These are phyloP conservation scores for Darksidea phi DNA, from an alignment of 495 filamentous ascomycete species.

Conservation along the genomic window DNA sequence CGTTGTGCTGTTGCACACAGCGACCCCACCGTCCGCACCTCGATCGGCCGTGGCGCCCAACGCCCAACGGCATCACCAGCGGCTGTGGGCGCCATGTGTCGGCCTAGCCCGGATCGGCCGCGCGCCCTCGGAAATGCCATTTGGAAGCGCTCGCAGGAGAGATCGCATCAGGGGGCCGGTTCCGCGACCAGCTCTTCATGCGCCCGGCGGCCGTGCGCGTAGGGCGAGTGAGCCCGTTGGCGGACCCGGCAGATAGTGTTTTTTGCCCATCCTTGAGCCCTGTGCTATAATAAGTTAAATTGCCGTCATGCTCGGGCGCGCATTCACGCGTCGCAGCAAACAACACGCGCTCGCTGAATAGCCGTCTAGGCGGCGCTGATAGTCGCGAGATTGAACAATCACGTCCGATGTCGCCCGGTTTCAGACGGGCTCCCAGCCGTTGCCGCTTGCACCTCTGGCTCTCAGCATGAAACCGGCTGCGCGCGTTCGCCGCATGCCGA, in stretches of 20 bases:
- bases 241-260: slow-evolving; percentile 27
- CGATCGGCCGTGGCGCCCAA: slow-evolving; percentile 14
- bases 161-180: slow-evolving; percentile 12
- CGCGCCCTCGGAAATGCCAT: slow-evolving; percentile 11
- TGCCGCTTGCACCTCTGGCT: slow-evolving; percentile 7
- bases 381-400: neutral
- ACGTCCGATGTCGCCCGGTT: neutral
- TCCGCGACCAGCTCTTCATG: slow-evolving; percentile 3
- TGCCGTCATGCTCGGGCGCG: slow-evolving; percentile 23
- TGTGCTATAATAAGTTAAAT: slow-evolving; percentile 29
- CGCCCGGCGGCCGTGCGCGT: slow-evolving; percentile 12
- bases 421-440: slow-evolving; percentile 5
- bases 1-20: slow-evolving; percentile 30
- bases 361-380: slow-evolving; percentile 13
- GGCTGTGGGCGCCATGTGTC: neutral
- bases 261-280: slow-evolving; percentile 1
- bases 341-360: slow-evolving; percentile 15
- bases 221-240: slow-evolving; percentile 7
- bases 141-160: slow-evolving; percentile 3
- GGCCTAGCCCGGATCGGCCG: slow-evolving; percentile 13
- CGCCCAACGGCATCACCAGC: slow-evolving; percentile 21
- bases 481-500: slow-evolving; percentile 9
- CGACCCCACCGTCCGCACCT: slow-evolving; percentile 17
- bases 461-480: slow-evolving; percentile 25
- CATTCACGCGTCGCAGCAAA: slow-evolving; percentile 23